Base-by-base conservation (phyloP, 2,329 filamentous ascomycete genomes). In the Nannizzia gypsea region DNA sequence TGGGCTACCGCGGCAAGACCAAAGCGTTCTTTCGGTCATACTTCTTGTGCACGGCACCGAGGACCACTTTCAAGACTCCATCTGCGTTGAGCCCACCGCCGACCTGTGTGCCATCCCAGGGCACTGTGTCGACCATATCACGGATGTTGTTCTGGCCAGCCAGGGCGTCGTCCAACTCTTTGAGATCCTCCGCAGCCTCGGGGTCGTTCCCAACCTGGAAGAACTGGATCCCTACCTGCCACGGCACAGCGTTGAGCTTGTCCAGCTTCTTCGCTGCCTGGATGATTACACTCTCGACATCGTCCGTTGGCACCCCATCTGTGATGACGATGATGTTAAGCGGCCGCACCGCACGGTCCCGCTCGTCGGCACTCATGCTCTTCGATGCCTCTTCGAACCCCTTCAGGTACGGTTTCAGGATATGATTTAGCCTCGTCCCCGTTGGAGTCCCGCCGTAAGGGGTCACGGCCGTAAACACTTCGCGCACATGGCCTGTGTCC, bases 241-340 rank as follows among this genome's bases (percentile, higher is more conserved):
- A 88, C 0, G 85, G 80, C 3, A 86, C 83, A 0, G 90, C 90
- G 6, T 85, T 80, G 6, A 87, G 71, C 57, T 73, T 73, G 63
- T 74, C 72, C 34, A 97, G 81, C 68, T 83, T 84, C 71, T 80
- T 80, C 0, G 90, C 92, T 0, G 82, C 78, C 2, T 74, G 71
- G 44, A 89, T 76, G 55, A 97, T 83, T 26, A 85, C 78, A 6
- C 78, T 78, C 71, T 91, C 87, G 0, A 87, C 84, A 64, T 95
- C 89, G 70, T 96, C 90, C 0, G 80, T 84, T 0, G 93, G 85
- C 44, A 79, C 83, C 3, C 93, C 93, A 70, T 97, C 92, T 0
- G 93, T 97, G 68, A 97, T 88, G 63, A 95, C 86, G 66, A 97
- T 96, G 71, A 97, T 81, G 69, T 96, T 96, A 55, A 96, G 76